Conservation (phyloP, 2,329 filamentous ascomycete genomes). For the Diplodia scrobiculata region DNA sequence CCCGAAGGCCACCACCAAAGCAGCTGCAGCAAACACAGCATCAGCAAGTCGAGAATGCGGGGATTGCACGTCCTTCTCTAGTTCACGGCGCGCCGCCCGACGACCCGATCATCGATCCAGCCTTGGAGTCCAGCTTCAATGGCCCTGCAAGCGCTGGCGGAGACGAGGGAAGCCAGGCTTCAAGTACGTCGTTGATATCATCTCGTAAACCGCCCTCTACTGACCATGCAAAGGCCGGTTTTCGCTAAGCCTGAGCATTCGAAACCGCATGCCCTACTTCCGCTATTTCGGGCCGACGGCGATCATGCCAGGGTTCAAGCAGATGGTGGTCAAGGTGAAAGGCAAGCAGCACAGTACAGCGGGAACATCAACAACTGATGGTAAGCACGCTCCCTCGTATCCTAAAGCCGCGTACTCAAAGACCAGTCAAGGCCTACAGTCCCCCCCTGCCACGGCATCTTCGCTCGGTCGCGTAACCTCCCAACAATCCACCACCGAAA, state of each 20-base stretch:
- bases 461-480: conserved; percentile 27
- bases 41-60: background rate
- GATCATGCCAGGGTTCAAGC: conserved; percentile 88
- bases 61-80: background rate
- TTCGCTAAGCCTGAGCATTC: conserved; percentile 50
- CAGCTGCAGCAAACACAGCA: conserved; percentile 10
- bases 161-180: conserved; percentile 43
- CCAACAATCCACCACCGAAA: conserved; percentile 40
- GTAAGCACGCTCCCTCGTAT: conserved; percentile 25
- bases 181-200: conserved; percentile 36
- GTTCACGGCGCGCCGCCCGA: background rate
- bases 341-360: conserved; percentile 63
- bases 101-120: conserved; percentile 13
- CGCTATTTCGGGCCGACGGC: conserved; percentile 88
- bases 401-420: conserved; percentile 5
- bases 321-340: conserved; percentile 80
- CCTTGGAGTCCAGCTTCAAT: conserved; percentile 6
- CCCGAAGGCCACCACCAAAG: background rate
- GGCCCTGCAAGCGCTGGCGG: conserved; percentile 30
- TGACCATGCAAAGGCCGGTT: conserved; percentile 30
- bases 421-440: conserved; percentile 37
- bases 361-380: conserved; percentile 57
- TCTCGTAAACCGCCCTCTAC: conserved; percentile 33
- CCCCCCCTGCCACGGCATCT: conserved; percentile 33
- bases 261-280: conserved; percentile 80